Evolutionary conservation across 768 basidiomycete genomes (phyloP).

Genomic region (Boletus barrowsii): DNA sequence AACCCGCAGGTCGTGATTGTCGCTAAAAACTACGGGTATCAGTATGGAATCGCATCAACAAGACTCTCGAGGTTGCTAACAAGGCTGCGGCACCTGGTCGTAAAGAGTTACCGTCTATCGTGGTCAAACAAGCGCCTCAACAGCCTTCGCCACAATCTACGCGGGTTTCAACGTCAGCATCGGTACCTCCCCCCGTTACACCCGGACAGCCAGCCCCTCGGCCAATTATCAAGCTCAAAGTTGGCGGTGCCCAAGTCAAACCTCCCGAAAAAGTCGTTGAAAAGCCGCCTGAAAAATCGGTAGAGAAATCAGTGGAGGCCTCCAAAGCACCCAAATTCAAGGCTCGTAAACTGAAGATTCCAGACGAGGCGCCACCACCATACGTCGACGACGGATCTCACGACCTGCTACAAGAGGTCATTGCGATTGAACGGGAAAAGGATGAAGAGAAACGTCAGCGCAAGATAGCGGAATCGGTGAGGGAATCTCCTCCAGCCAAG

Average conservation of each 20-base stretch:
- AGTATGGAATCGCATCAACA: constrained; percentile 90
- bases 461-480: constrained; percentile 38
- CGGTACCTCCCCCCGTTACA: constrained; percentile 12
- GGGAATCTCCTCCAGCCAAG: constrained; percentile 36
- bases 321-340: constrained; percentile 39
- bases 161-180: constrained; percentile 5
- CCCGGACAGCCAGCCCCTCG: constrained; percentile 40
- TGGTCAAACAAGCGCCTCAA: constrained; percentile 21
- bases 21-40: constrained; percentile 6
- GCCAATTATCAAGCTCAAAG: constrained; percentile 68
- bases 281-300: constrained; percentile 24
- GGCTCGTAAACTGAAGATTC: constrained; percentile 42
- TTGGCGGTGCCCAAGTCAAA: constrained; percentile 42
- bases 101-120: constrained; percentile 25
- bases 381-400: constrained; percentile 81
- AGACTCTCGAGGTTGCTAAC: constrained; percentile 70
- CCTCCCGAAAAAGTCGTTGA: constrained; percentile 30
- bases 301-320: constrained; percentile 29
- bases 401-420: constrained; percentile 76
- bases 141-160: constrained; percentile 16
- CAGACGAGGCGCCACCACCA: constrained; percentile 53
- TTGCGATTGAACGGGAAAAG: constrained; percentile 73
- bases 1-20: neutral
- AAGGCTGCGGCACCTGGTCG: constrained; percentile 35
- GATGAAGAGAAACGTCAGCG: constrained; percentile 51